phyloP scores from a whole-genome alignment of 2,329 filamentous ascomycete species.

The Lojkania enalia region DNA sequence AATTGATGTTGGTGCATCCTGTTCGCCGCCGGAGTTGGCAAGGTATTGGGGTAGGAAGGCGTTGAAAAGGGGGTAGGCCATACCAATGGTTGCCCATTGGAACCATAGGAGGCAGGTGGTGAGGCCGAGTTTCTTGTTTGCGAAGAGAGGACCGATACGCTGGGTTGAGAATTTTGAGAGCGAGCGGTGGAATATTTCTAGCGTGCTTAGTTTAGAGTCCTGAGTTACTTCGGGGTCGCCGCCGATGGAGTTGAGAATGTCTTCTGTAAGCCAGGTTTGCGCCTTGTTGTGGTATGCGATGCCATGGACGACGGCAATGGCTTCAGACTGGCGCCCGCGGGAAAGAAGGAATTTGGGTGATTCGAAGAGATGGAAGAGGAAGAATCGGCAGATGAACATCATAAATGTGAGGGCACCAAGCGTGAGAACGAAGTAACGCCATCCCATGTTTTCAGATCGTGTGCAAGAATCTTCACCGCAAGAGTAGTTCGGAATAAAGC shows the following conservation, averaged over 20 bases:
- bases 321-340: conserved; percentile 74
- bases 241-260: conserved; percentile 60
- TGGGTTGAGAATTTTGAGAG: conserved; percentile 68
- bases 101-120: conserved; percentile 68
- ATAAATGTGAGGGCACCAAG: conserved; percentile 72
- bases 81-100: conserved; percentile 79
- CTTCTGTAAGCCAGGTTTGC: conserved; percentile 63
- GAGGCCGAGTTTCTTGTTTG: conserved; percentile 51
- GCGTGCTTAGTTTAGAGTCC: conserved; percentile 45
- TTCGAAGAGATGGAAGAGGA: conserved; percentile 80
- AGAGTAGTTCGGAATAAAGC: conserved; percentile 70
- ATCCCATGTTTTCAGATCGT: conserved; percentile 66
- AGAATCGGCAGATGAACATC: conserved; percentile 80
- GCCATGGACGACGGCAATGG: conserved; percentile 77
- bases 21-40: conserved; percentile 55
- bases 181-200: conserved; percentile 60
- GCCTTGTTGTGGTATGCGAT: conserved; percentile 71
- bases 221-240: conserved; percentile 50
- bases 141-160: conserved; percentile 67
- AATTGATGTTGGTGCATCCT: conserved; percentile 32
- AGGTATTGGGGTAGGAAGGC: conserved; percentile 89
- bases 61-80: conserved; percentile 88
- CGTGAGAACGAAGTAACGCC: conserved; percentile 73
- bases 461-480: conserved; percentile 47
- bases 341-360: conserved; percentile 83